A percentile compares a stretch with the other conserved stretches of the same genome.
These are phyloP conservation scores for Boletellus deceptivus DNA, from an alignment of 1,284 basidiomycete genomes.

Conservation along the genomic window DNA sequence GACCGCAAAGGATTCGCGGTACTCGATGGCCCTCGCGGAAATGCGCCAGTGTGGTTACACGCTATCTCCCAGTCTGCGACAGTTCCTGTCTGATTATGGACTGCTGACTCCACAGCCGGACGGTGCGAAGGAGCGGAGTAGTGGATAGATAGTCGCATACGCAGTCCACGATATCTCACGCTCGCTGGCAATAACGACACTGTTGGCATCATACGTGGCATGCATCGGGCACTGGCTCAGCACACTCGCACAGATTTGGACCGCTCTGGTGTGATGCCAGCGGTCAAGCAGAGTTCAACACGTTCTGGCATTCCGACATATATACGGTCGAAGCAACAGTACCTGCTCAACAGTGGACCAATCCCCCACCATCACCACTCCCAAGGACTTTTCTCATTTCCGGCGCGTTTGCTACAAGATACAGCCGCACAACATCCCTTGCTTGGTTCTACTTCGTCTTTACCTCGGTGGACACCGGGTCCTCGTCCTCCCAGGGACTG, in stretches of 20 bases:
- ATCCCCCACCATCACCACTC: constrained; percentile 10
- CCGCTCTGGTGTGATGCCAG: not conserved
- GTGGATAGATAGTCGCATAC: not conserved
- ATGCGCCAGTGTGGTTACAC: constrained; percentile 54
- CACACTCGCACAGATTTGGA: constrained; percentile 9
- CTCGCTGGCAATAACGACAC: not conserved
- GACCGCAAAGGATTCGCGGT: constrained; percentile 56
- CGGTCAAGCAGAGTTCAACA: constrained; percentile 23
- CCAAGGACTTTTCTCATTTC: constrained; percentile 13
- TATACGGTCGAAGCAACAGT: constrained; percentile 27
- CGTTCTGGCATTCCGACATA: constrained; percentile 32
- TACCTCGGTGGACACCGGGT: constrained; percentile 28
- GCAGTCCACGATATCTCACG: not conserved
- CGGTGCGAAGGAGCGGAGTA: not conserved
- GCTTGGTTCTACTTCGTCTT: constrained; percentile 23
- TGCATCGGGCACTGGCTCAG: not conserved
- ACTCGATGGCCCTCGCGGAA: constrained; percentile 68
- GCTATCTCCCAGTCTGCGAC: constrained; percentile 32
- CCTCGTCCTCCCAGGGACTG: constrained; percentile 68
- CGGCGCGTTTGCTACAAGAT: constrained; percentile 6
- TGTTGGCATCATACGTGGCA: not conserved
- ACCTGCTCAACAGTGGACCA: constrained; percentile 26
- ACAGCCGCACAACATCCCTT: not conserved
- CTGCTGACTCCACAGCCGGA: constrained; percentile 6
- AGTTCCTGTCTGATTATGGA: constrained; percentile 30